These are phyloP conservation scores for Podospora pseudoanserina DNA, from an alignment of 495 filamentous ascomycete genomes.

Conservation along the genomic window DNA sequence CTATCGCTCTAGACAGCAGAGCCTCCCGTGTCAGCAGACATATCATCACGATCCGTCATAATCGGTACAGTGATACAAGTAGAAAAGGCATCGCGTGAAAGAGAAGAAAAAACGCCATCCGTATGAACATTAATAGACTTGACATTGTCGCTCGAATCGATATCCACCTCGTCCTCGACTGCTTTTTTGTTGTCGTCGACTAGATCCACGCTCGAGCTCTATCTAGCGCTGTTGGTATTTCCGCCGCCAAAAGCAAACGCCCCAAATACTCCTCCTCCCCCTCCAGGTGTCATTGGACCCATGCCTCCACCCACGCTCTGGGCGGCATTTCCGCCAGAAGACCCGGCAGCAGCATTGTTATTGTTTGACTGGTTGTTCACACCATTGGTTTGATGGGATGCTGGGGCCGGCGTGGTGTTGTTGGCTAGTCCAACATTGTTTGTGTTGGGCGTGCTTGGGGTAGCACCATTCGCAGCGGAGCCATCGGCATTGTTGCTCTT, in stretches of 20 bases:
- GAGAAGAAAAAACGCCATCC: neutral
- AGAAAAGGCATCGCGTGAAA: neutral
- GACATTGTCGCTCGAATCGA: neutral
- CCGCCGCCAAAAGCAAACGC: slow-evolving; percentile 47
- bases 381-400: slow-evolving; percentile 49
- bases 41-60: neutral
- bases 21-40: too few species aligned
- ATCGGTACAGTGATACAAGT: neutral
- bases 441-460: slow-evolving; percentile 70
- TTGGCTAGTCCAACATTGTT: slow-evolving; percentile 46
- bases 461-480: slow-evolving; percentile 43
- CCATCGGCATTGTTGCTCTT: slow-evolving; percentile 17
- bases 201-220: neutral
- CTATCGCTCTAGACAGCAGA: too few species aligned
- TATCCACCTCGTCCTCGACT: neutral
- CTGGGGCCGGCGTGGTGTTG: slow-evolving; percentile 54
- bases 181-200: neutral
- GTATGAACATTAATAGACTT: neutral
- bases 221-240: neutral
- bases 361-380: neutral
- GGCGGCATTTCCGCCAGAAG: slow-evolving; percentile 16
- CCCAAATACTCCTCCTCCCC: slow-evolving; percentile 61
- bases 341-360: neutral
- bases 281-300: slow-evolving; percentile 66
- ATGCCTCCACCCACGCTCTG: slow-evolving; percentile 36